phyloP scores from a whole-genome alignment of 1,139 yeast species.

The Kodamaea anthophila region DNA sequence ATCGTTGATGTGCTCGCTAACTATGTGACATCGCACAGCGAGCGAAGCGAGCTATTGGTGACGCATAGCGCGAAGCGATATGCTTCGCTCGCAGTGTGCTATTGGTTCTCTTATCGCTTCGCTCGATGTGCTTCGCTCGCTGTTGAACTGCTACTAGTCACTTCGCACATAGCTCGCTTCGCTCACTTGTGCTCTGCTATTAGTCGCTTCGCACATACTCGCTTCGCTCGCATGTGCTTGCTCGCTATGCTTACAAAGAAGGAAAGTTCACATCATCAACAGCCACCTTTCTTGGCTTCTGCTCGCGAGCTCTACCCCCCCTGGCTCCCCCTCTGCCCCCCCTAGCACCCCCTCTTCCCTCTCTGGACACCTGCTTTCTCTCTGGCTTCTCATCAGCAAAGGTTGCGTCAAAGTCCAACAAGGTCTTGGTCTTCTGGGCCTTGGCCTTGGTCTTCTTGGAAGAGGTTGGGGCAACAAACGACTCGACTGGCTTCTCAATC shows the following conservation, averaged over 20 bases:
- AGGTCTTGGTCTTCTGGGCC: slow-evolving; percentile 63
- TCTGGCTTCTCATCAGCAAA: slow-evolving; percentile 42
- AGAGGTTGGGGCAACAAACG: slow-evolving; percentile 49
- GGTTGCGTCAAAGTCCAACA: slow-evolving; percentile 59
- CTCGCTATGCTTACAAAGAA: slow-evolving; percentile 31
- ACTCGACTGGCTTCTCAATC: slow-evolving; percentile 53
- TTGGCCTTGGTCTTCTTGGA: slow-evolving; percentile 57
- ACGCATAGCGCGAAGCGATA: no score
- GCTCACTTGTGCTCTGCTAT: no score
- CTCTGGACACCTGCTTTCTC: slow-evolving; percentile 16
- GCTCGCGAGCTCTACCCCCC: slow-evolving; percentile 18
- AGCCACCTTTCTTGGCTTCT: slow-evolving; percentile 27
- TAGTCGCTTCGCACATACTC: no score
- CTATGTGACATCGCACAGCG: no score
- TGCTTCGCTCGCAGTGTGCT: no score
- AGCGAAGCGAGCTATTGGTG: no score
- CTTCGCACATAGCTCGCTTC: no score
- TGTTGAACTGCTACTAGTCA: no score
- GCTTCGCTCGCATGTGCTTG: slow-evolving; percentile 1
- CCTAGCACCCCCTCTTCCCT: slow-evolving; percentile 18
- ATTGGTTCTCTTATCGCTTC: no score
- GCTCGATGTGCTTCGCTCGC: no score
- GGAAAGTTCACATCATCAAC: slow-evolving; percentile 60
- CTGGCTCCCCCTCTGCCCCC: slow-evolving; percentile 19
- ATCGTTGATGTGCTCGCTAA: no score